Percentiles rank a stretch among this genome's conserved stretches.
Evolutionary conservation across 1,139 yeast species (phyloP).

Genomic region (Wickerhamomyces sp.): DNA sequence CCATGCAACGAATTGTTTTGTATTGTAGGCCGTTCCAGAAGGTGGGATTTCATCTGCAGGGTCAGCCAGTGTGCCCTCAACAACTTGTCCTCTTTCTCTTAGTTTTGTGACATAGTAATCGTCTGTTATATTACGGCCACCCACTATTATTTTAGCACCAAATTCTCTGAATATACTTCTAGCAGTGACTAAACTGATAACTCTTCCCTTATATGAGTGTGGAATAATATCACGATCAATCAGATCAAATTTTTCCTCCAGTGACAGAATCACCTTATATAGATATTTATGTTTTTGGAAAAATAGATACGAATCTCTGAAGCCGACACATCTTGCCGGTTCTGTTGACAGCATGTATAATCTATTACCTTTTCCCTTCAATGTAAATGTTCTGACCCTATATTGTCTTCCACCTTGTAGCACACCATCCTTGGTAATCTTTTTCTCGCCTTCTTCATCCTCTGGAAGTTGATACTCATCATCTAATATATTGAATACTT

Average conservation of each 20-base stretch:
- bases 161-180: conserved; percentile 86
- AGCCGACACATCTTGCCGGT: conserved; percentile 92
- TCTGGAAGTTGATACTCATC: conserved; percentile 82
- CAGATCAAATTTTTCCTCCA: conserved; percentile 77
- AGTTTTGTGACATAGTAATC: conserved; percentile 85
- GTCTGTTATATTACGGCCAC: conserved; percentile 78
- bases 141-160: conserved; percentile 77
- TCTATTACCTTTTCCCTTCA: conserved; percentile 66
- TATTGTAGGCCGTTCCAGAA: conserved; percentile 38
- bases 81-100: conserved; percentile 60
- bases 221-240: conserved; percentile 83
- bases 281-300: conserved; percentile 76
- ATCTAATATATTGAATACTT: conserved; percentile 49
- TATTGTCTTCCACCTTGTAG: conserved; percentile 73
- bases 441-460: conserved; percentile 76
- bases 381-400: conserved; percentile 77
- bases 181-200: conserved; percentile 88
- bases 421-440: conserved; percentile 65
- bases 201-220: conserved; percentile 83
- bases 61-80: conserved; percentile 74
- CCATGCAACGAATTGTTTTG: conserved; percentile 49
- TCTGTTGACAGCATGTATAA: conserved; percentile 91
- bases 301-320: conserved; percentile 85
- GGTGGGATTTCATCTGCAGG: conserved; percentile 52
- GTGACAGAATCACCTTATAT: conserved; percentile 69